Evolutionary conservation across 169 alveolate species (phyloP).

Genomic region (Perkinsus chesapeaki): DNA sequence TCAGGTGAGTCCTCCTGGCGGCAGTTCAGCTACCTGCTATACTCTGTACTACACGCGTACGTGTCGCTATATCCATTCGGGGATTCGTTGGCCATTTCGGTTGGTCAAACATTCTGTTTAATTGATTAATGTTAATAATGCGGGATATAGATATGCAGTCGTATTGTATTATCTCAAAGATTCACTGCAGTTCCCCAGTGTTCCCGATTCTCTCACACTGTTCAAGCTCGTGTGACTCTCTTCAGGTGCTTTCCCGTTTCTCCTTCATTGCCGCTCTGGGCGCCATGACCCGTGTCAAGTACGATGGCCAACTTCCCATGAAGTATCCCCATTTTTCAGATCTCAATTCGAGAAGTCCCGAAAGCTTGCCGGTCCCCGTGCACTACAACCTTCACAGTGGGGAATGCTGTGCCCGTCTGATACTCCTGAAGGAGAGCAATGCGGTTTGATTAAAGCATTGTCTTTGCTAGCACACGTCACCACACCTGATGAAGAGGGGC

Average conservation of each 20-base stretch:
- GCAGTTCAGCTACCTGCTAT: neutral
- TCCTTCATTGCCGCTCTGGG: constrained; percentile 93
- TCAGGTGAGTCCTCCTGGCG: constrained; percentile 42
- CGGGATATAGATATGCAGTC: too few relatives aligned
- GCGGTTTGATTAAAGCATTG: constrained; percentile 96
- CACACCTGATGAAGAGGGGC: constrained; percentile 79
- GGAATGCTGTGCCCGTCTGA: constrained; percentile 99
- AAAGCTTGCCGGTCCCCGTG: constrained; percentile 96
- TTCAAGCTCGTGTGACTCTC: too few relatives aligned
- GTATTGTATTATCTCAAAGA: too few relatives aligned
- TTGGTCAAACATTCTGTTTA: too few relatives aligned
- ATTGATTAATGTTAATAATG: too few relatives aligned
- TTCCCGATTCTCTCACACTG: too few relatives aligned
- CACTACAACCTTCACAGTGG: constrained; percentile 98
- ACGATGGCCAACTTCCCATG: constrained; percentile 25
- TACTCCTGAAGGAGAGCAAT: constrained; percentile 99
- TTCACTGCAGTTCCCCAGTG: too few relatives aligned
- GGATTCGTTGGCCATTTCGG: too few relatives aligned
- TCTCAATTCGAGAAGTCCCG: constrained; percentile 82
- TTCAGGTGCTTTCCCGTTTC: constrained; percentile 84
- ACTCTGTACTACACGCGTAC: neutral
- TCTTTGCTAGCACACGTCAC: constrained; percentile 97
- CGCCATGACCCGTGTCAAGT: constrained; percentile 84
- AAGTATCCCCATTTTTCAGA: constrained; percentile 79
- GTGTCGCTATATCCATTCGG: too few relatives aligned